phyloP scores from a whole-genome alignment of 768 basidiomycete species.

The Amylocystis lapponica region DNA sequence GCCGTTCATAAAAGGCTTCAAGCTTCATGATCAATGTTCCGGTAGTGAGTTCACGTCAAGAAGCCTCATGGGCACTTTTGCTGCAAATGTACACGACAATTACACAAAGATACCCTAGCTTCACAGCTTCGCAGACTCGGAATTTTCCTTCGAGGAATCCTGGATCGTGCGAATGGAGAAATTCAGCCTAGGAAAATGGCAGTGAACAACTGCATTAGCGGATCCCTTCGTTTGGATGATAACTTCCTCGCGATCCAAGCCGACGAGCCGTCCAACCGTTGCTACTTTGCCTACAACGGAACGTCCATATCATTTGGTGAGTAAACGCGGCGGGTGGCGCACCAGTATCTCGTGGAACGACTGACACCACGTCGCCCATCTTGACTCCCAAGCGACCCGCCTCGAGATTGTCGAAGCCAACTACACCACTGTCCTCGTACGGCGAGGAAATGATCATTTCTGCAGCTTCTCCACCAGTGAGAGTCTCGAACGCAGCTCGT shows the following conservation, averaged over 20 bases:
- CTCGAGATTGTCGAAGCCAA: slow-evolving; percentile 44
- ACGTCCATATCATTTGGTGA: not conserved
- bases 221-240: slow-evolving; percentile 41
- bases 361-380: slow-evolving; percentile 31
- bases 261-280: slow-evolving; percentile 46
- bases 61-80: not conserved
- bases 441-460: slow-evolving; percentile 32
- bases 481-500: slow-evolving; percentile 18
- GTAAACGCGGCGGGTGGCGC: not conserved
- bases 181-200: slow-evolving; percentile 47
- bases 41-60: not conserved
- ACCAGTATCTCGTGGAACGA: slow-evolving; percentile 49
- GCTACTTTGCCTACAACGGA: slow-evolving; percentile 27
- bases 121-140: slow-evolving; percentile 12
- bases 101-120: not conserved
- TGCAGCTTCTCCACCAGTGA: slow-evolving; percentile 40
- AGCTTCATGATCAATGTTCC: too few relatives aligned
- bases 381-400: slow-evolving; percentile 37
- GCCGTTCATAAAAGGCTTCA: too few relatives aligned
- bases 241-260: slow-evolving; percentile 41
- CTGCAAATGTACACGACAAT: not conserved
- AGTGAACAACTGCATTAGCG: slow-evolving; percentile 32
- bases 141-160: too few relatives aligned
- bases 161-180: slow-evolving; percentile 12
- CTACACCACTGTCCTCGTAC: slow-evolving; percentile 30